Percentiles rank a stretch among this genome's conserved stretches.
Evolutionary conservation across 768 basidiomycete species (phyloP).

Genomic region (Scleroderma bovista): DNA sequence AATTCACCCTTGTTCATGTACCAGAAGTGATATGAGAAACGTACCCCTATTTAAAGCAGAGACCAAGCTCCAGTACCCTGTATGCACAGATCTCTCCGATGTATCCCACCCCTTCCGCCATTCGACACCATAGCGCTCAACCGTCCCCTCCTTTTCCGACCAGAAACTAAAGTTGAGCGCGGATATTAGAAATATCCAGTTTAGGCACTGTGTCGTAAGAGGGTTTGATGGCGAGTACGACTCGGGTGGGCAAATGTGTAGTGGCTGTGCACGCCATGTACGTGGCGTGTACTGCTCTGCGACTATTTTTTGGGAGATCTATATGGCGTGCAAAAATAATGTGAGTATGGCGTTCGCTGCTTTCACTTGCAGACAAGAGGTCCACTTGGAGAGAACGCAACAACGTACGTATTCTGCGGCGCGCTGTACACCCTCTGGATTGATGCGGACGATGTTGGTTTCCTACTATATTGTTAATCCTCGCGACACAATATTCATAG

Average conservation of each 20-base stretch:
- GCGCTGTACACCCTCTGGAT: conserved; percentile 51
- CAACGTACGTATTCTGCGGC: conserved; percentile 65
- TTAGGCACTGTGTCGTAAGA: conserved; percentile 50
- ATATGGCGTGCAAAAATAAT: background rate
- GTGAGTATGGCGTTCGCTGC: background rate
- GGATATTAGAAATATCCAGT: conserved; percentile 90
- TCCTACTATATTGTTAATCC: conserved; percentile 34
- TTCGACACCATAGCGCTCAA: conserved; percentile 68
- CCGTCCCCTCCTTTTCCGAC: conserved; percentile 59
- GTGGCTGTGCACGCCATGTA: conserved; percentile 63
- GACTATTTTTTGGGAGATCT: conserved; percentile 60
- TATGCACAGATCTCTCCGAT: conserved; percentile 50
- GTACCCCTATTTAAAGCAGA: conserved; percentile 79
- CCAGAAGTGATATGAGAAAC: conserved; percentile 3
- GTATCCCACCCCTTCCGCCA: conserved; percentile 68
- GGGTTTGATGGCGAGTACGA: conserved; percentile 51
- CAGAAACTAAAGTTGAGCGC: conserved; percentile 88
- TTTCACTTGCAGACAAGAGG: background rate
- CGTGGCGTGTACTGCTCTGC: conserved; percentile 69
- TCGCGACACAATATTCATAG: no score
- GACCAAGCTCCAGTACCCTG: conserved; percentile 85
- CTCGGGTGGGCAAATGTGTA: conserved; percentile 71
- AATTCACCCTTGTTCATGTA: conserved; percentile 1
- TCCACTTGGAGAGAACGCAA: conserved; percentile 2
- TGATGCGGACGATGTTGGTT: conserved; percentile 54